phyloP scores from a whole-genome alignment of 257 asterid genomes.

The Ajuga chamaepitys region DNA sequence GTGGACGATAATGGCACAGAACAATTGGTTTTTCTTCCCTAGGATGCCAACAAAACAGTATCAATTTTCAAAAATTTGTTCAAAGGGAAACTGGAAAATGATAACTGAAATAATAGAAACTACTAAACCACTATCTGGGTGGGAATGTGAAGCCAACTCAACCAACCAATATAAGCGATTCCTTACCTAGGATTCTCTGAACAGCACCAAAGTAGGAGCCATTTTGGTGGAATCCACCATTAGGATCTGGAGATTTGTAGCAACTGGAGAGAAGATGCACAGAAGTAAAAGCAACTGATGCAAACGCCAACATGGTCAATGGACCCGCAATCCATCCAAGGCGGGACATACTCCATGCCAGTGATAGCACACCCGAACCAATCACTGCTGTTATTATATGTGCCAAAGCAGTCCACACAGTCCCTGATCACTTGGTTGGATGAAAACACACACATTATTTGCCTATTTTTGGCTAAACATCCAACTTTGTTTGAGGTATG shows the following conservation, averaged over 20 bases:
- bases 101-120: no score
- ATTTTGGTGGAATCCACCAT: constrained; percentile 25
- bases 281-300: constrained; percentile 46
- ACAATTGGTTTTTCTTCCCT: background rate
- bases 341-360: constrained; percentile 76
- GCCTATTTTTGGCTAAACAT: no score
- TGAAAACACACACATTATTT: background rate
- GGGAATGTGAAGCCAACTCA: background rate
- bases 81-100: background rate
- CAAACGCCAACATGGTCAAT: constrained; percentile 47
- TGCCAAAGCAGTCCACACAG: constrained; percentile 58
- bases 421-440: constrained; percentile 34
- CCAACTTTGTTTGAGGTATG: no score
- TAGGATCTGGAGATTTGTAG: constrained; percentile 35
- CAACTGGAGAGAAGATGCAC: constrained; percentile 49
- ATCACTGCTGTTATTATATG: constrained; percentile 75
- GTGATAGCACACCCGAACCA: constrained; percentile 75
- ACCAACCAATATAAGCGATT: background rate
- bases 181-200: constrained; percentile 30
- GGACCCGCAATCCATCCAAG: constrained; percentile 90
- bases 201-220: constrained; percentile 61
- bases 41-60: background rate
- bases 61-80: background rate
- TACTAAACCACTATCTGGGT: no score
- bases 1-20: constrained; percentile 2